phyloP scores from a whole-genome alignment of 257 asterid genomes.

The Nicotiana knightiana region DNA sequence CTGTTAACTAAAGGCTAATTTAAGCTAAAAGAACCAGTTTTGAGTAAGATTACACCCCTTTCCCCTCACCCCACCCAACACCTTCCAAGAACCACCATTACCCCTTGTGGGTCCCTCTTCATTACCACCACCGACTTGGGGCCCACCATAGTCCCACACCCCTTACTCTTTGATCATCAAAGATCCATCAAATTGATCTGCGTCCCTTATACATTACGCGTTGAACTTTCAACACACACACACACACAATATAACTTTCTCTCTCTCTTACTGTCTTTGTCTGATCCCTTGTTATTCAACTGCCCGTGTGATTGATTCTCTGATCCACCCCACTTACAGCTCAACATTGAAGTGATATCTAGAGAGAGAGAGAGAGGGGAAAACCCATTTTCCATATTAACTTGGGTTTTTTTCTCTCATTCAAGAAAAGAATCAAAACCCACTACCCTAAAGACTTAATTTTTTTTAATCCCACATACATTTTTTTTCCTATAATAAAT shows the following conservation, averaged over 20 bases:
- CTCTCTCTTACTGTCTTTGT: background rate
- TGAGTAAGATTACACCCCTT: background rate
- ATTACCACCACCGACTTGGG: background rate
- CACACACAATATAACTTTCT: background rate
- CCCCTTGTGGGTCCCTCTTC: background rate
- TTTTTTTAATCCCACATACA: background rate
- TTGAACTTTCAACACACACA: slow-evolving; percentile 32
- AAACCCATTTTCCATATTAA: slow-evolving; percentile 24
- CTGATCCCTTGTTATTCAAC: slow-evolving; percentile 17
- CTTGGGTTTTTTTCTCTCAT: slow-evolving; percentile 35
- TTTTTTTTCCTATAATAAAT: too few species aligned
- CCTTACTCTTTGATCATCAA: background rate
- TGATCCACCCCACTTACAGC: slow-evolving; percentile 33
- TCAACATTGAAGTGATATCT: slow-evolving; percentile 10
- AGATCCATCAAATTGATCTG: slow-evolving; percentile 25
- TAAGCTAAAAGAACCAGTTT: background rate
- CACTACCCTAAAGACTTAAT: background rate
- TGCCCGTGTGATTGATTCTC: slow-evolving; percentile 30
- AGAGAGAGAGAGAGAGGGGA: slow-evolving; percentile 17
- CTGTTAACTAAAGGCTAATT: background rate
- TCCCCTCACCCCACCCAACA: background rate
- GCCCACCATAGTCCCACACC: slow-evolving; percentile 12
- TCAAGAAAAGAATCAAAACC: slow-evolving; percentile 51
- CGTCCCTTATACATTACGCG: slow-evolving; percentile 51
- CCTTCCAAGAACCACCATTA: background rate